A percentile compares a stretch with the other conserved stretches of the same genome.
These are phyloP conservation scores for Kwoniella mangroviensis DNA, from an alignment of 768 basidiomycete species.

Conservation along the genomic window DNA sequence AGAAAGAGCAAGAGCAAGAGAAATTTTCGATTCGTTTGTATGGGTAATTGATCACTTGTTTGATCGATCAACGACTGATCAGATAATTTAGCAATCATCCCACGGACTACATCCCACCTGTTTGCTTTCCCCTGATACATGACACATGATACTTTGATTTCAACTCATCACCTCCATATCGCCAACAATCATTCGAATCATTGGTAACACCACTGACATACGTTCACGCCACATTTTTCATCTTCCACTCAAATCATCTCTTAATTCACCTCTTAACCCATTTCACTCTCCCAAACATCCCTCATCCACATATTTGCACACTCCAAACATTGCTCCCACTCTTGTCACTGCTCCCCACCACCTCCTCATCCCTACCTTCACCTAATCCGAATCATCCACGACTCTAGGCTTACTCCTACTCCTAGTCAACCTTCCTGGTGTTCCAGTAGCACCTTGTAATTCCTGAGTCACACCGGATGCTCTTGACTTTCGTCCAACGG, in stretches of 20 bases:
- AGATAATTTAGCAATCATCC: no score
- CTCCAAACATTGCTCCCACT: background rate
- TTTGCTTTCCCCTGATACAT: no score
- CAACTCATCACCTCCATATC: background rate
- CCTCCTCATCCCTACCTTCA: background rate
- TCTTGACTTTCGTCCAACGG: conserved; percentile 14
- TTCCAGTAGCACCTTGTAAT: conserved; percentile 19
- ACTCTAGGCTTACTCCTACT: conserved; percentile 51
- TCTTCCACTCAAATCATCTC: background rate
- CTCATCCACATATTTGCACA: background rate
- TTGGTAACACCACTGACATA: background rate
- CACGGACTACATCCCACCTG: no score
- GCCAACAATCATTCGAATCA: background rate
- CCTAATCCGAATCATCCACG: conserved; percentile 47
- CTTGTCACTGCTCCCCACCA: background rate
- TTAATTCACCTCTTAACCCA: background rate
- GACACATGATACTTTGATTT: background rate
- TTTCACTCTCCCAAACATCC: background rate
- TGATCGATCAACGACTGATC: no score
- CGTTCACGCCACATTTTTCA: no score
- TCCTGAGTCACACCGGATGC: conserved; percentile 17
- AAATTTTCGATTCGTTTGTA: no score
- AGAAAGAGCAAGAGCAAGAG: no score
- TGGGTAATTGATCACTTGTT: no score
- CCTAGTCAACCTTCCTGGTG: conserved; percentile 48